Evolutionary conservation across 208 protist genomes (phyloP).

Genomic region (Leptomonas seymouri): DNA sequence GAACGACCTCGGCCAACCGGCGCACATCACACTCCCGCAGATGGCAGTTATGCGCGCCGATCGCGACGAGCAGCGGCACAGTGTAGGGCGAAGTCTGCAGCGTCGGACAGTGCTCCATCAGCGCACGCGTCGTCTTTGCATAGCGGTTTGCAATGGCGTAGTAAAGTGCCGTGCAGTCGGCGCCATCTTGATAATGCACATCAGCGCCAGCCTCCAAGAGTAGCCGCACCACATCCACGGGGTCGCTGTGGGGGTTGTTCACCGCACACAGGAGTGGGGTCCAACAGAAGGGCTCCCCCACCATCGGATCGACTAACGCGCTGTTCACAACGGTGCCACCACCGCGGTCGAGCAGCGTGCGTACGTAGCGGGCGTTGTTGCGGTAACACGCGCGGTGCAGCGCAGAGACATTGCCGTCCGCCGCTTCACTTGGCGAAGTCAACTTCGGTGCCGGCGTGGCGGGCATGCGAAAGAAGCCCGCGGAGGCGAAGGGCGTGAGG

Average conservation of each 20-base stretch:
- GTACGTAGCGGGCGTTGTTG: conserved; percentile 86
- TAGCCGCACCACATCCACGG: conserved; percentile 66
- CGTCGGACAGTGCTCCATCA: conserved; percentile 63
- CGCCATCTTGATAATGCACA: conserved; percentile 67
- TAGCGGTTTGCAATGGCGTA: conserved; percentile 93
- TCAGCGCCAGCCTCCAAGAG: conserved; percentile 77
- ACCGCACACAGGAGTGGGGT: conserved; percentile 88
- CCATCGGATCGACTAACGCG: conserved; percentile 55
- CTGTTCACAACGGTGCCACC: conserved; percentile 77
- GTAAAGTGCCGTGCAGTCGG: conserved; percentile 82
- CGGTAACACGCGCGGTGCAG: conserved; percentile 89
- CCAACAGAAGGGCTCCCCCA: conserved; percentile 66
- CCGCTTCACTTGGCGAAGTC: neutral
- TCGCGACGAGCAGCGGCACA: conserved; percentile 67
- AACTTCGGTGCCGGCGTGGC: neutral
- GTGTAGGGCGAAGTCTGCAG: conserved; percentile 62
- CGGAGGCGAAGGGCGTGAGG: neutral
- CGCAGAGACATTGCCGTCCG: conserved; percentile 38
- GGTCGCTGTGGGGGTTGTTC: conserved; percentile 89
- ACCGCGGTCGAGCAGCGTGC: conserved; percentile 74
- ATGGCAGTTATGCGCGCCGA: conserved; percentile 79
- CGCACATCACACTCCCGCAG: conserved; percentile 67
- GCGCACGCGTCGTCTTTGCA: conserved; percentile 45
- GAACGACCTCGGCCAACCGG: conserved; percentile 65
- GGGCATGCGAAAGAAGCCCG: conserved; percentile 4